These are phyloP conservation scores for Trichoderma gracile DNA, from an alignment of 2,329 filamentous ascomycete species.

Conservation along the genomic window DNA sequence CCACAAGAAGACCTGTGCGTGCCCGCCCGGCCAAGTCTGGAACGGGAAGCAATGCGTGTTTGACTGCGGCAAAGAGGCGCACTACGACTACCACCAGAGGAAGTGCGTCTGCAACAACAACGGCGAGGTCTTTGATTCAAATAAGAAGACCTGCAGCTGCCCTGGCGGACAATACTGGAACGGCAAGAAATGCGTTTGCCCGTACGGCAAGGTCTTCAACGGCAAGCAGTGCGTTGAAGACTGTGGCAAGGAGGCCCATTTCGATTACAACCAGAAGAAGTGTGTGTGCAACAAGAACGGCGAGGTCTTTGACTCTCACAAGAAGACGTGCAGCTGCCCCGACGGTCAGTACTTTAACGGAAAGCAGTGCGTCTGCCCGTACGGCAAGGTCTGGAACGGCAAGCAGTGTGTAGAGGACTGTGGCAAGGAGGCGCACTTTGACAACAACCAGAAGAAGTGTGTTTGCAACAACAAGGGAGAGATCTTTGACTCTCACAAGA, in stretches of 20 bases:
- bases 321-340: slow-evolving; percentile 23
- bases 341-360: slow-evolving; percentile 11
- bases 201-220: slow-evolving; percentile 1
- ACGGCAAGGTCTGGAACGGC: background rate
- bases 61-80: slow-evolving; percentile 16
- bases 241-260: slow-evolving; percentile 19
- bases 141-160: slow-evolving; percentile 15
- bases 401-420: slow-evolving; percentile 21
- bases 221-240: background rate
- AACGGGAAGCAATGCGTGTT: slow-evolving; percentile 2
- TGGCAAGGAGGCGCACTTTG: slow-evolving; percentile 21
- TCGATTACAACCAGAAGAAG: background rate
- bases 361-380: slow-evolving; percentile 13
- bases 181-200: slow-evolving; percentile 13
- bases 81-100: background rate
- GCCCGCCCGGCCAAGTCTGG: background rate
- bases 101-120: slow-evolving; percentile 20
- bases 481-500: slow-evolving; percentile 14
- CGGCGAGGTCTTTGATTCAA: slow-evolving; percentile 4
- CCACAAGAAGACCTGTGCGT: background rate
- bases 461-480: slow-evolving; percentile 23
- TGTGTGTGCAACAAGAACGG: slow-evolving; percentile 22
- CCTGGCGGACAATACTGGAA: slow-evolving; percentile 16
- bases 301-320: slow-evolving; percentile 4
- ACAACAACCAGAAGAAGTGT: slow-evolving; percentile 12